Conservation (phyloP, 164 flowering plant species). For the Saururus chinensis region DNA sequence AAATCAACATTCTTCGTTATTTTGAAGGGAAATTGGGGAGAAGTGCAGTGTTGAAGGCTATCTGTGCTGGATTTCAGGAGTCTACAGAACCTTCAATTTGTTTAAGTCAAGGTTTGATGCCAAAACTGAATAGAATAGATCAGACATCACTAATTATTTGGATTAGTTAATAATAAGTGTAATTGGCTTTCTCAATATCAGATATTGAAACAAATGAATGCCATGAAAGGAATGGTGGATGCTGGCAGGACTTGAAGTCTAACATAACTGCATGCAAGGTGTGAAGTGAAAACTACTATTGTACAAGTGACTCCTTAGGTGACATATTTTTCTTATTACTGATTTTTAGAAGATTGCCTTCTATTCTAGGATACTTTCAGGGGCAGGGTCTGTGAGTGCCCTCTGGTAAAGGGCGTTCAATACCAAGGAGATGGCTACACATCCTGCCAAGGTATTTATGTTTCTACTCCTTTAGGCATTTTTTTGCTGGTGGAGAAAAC, state of each 20-base stretch:
- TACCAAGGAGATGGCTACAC: slow-evolving; percentile 80
- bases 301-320: background rate
- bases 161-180: no score
- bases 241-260: slow-evolving; percentile 50
- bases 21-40: slow-evolving; percentile 75
- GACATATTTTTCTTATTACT: background rate
- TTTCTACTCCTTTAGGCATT: background rate
- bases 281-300: background rate
- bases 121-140: background rate
- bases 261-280: slow-evolving; percentile 85
- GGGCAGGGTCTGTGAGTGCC: slow-evolving; percentile 88
- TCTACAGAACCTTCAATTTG: slow-evolving; percentile 53
- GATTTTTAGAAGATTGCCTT: background rate
- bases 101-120: slow-evolving; percentile 32
- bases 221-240: slow-evolving; percentile 74
- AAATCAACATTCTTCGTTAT: slow-evolving; percentile 2
- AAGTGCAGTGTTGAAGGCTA: slow-evolving; percentile 66
- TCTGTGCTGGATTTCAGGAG: slow-evolving; percentile 85
- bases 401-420: slow-evolving; percentile 63
- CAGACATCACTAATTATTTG: background rate
- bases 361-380: slow-evolving; percentile 71
- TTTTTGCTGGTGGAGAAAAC: background rate
- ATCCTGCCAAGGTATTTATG: slow-evolving; percentile 50
- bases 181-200: slow-evolving; percentile 11
- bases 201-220: slow-evolving; percentile 88